Evolutionary conservation across 495 filamentous ascomycete species (phyloP), one percentile per base, ranked within the genome.

Genomic region (Cercophora samala): DNA sequence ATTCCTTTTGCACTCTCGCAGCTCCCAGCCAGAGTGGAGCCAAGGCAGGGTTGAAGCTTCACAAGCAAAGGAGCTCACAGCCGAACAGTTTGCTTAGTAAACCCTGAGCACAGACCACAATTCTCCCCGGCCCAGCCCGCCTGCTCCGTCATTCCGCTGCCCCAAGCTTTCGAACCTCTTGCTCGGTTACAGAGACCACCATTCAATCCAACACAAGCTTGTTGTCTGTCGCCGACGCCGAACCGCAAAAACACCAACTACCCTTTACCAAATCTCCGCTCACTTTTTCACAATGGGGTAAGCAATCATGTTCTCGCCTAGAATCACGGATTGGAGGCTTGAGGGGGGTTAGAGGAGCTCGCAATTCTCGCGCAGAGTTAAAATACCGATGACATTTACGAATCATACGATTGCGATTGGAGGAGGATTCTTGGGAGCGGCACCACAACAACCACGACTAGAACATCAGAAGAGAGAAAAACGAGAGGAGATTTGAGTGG

Each of bases 181-280:
- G 65, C 64, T 71, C n/a, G n/a, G n/a, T n/a, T n/a, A n/a, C n/a
- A n/a, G n/a, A n/a, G 66, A 69, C 54, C 62, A 73, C 69, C 72
- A 19, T 25, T 60, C 25, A 59, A 56, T 51, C 53, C 64, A 63
- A 53, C 64, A 65, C 22, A 42, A 46, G 37, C 26, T 46, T 46
- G 37, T 46, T 46, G 5, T 8, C 13, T 17, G 15, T 29, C 26
- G 15, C 37, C 37, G 37, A 11, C 53, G 53, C 53, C n/a, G n/a
- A 56, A 56, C n/a, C 53, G 22, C 53, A 15, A 56, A 56, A 54
- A 54, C 52, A 18, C 26, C 26, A 8, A 46, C 37, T 9, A 13
- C 37, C 6, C 37, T 17, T 46, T 46, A 0, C 1, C 21, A 59
- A 59, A 56, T 66, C 69, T 60, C 64, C 64, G 64, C 59, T 42